Conservation (phyloP, 352 stramenopile genomes). For the Globisporangium echinulatum region DNA sequence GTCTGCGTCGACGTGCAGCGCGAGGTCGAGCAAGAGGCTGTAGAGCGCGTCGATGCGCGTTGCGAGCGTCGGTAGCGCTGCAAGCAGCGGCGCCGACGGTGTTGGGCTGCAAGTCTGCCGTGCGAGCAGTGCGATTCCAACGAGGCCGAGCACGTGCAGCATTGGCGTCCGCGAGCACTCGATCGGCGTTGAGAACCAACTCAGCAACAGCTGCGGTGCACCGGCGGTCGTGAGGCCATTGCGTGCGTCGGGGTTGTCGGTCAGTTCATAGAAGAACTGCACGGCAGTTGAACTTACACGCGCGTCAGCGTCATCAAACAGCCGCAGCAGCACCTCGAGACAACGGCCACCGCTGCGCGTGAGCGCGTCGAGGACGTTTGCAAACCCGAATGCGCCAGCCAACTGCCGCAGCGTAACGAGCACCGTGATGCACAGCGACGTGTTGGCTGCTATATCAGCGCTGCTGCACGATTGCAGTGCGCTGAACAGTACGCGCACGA, state of each 20-base stretch:
- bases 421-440: slow-evolving; percentile 22
- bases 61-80: slow-evolving; percentile 22
- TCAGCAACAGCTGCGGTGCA: slow-evolving; percentile 36
- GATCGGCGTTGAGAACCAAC: slow-evolving; percentile 30
- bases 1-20: slow-evolving; percentile 22
- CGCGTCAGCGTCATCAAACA: slow-evolving; percentile 28
- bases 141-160: slow-evolving; percentile 44
- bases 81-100: slow-evolving; percentile 18
- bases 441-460: no score
- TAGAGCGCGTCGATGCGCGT: slow-evolving; percentile 39
- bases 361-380: slow-evolving; percentile 41
- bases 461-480: slow-evolving; percentile 7
- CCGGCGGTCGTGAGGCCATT: slow-evolving; percentile 58
- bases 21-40: slow-evolving; percentile 36
- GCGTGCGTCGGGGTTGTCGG: slow-evolving; percentile 37
- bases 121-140: slow-evolving; percentile 40
- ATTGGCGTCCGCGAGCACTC: slow-evolving; percentile 16
- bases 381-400: slow-evolving; percentile 42
- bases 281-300: slow-evolving; percentile 31
- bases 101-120: slow-evolving; percentile 24
- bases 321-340: slow-evolving; percentile 38
- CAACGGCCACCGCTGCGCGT: slow-evolving; percentile 45
- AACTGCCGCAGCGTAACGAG: slow-evolving; percentile 35
- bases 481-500: slow-evolving; percentile 9
- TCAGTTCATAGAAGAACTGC: slow-evolving; percentile 58